Conservation (phyloP, 371 early-diverging fungal species). For the Conidiobolus incongruus region DNA sequence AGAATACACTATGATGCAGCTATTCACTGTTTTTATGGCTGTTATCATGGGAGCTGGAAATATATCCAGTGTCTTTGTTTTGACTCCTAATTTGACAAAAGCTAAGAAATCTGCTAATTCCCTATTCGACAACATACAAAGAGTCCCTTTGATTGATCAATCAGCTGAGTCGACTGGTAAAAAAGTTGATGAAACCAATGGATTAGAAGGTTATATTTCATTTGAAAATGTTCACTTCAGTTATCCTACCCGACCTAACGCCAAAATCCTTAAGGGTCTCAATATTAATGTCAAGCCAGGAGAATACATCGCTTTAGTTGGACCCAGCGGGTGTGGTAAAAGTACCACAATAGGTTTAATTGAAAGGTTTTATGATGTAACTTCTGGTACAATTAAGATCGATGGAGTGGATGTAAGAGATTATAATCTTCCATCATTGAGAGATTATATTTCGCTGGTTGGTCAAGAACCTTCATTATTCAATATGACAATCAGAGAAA, state of each 20-base stretch:
- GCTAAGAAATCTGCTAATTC: slow-evolving; percentile 64
- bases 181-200: slow-evolving; percentile 26
- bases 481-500: slow-evolving; percentile 61
- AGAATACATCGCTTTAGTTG: slow-evolving; percentile 70
- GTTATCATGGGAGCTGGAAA: slow-evolving; percentile 18
- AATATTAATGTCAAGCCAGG: slow-evolving; percentile 44
- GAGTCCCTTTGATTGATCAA: slow-evolving; percentile 27
- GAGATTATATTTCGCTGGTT: no score
- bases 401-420: no score
- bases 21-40: slow-evolving; percentile 16
- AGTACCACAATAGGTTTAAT: slow-evolving; percentile 60
- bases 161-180: slow-evolving; percentile 18
- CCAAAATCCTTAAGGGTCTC: slow-evolving; percentile 49
- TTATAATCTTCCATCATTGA: no score
- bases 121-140: slow-evolving; percentile 60
- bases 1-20: slow-evolving; percentile 7
- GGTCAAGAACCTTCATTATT: slow-evolving; percentile 71
- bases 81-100: slow-evolving; percentile 5
- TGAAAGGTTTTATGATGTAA: slow-evolving; percentile 69
- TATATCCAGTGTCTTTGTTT: slow-evolving; percentile 6
- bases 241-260: slow-evolving; percentile 63
- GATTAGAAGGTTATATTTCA: slow-evolving; percentile 20
- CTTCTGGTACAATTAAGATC: no score
- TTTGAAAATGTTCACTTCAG: slow-evolving; percentile 41
- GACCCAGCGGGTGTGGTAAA: slow-evolving; percentile 74